Conservation (phyloP, 2,329 filamentous ascomycete species). For the Colletotrichum euphorbiae region DNA sequence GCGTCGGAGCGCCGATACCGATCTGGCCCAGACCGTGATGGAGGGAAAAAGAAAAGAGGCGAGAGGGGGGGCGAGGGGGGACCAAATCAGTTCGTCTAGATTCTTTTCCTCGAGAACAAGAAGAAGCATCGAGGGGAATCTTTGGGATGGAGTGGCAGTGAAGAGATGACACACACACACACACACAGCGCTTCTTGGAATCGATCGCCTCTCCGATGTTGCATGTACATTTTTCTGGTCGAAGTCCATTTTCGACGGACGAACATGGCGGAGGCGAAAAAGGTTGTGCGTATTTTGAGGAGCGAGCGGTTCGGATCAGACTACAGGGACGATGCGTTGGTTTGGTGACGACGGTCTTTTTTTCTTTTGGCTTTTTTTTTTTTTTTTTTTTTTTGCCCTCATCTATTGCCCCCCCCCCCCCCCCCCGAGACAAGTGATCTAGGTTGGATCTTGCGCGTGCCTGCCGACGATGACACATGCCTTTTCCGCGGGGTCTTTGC, state of each 20-base stretch:
- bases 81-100: too few species aligned
- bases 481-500: not conserved
- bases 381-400: not conserved
- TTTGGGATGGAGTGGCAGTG: too few species aligned
- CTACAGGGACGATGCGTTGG: not conserved
- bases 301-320: conserved; percentile 10
- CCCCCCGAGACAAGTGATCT: not conserved
- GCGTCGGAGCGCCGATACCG: conserved; percentile 9
- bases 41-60: not conserved
- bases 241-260: too few species aligned
- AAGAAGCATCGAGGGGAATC: too few species aligned
- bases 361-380: not conserved
- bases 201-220: too few species aligned
- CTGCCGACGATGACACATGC: too few species aligned
- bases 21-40: not conserved
- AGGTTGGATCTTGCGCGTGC: too few species aligned
- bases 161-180: too few species aligned
- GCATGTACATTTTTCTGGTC: too few species aligned
- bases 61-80: not conserved
- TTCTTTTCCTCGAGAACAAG: too few species aligned
- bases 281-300: conserved; percentile 1
- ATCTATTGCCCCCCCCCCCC: too few species aligned
- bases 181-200: too few species aligned
- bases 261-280: not conserved
- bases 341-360: not conserved